phyloP scores from a whole-genome alignment of 1,284 basidiomycete genomes.

The Pseudozyma hubeiensis region DNA sequence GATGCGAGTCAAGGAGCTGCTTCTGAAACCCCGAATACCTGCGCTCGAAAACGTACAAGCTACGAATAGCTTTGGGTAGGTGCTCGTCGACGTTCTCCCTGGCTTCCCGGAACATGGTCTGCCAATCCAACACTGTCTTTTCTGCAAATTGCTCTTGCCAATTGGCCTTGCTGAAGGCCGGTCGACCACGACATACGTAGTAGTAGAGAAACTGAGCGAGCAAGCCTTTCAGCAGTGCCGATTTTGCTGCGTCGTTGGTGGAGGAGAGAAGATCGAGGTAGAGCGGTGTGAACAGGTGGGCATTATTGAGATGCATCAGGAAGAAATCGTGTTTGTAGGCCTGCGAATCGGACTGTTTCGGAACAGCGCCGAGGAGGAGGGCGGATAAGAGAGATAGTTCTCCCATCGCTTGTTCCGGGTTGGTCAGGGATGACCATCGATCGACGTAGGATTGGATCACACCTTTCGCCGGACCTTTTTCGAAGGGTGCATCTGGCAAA shows the following conservation, averaged over 20 bases:
- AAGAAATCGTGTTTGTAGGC: slow-evolving; percentile 47
- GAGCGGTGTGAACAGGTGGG: slow-evolving; percentile 35
- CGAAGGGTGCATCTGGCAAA: slow-evolving; percentile 29
- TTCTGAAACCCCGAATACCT: neutral
- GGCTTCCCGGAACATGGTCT: slow-evolving; percentile 6
- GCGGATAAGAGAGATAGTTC: slow-evolving; percentile 33
- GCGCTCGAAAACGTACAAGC: slow-evolving; percentile 18
- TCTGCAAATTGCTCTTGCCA: neutral
- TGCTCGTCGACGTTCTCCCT: slow-evolving; percentile 33
- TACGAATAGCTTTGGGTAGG: slow-evolving; percentile 35
- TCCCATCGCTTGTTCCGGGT: slow-evolving; percentile 3
- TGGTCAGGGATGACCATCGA: slow-evolving; percentile 9
- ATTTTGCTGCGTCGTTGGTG: neutral
- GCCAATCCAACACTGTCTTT: slow-evolving; percentile 9
- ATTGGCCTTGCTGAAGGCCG: slow-evolving; percentile 5
- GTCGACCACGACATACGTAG: slow-evolving; percentile 37
- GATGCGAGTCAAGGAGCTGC: neutral
- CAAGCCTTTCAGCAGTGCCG: slow-evolving; percentile 15
- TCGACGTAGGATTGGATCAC: slow-evolving; percentile 36
- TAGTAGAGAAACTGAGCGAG: slow-evolving; percentile 23
- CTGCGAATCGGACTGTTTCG: slow-evolving; percentile 1
- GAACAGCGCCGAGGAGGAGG: slow-evolving; percentile 31
- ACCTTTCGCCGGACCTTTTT: neutral
- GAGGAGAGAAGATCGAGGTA: slow-evolving; percentile 8
- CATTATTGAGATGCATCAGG: slow-evolving; percentile 53